phyloP scores from a whole-genome alignment of 305 asterid genomes.

The Fraxinus sp. region DNA sequence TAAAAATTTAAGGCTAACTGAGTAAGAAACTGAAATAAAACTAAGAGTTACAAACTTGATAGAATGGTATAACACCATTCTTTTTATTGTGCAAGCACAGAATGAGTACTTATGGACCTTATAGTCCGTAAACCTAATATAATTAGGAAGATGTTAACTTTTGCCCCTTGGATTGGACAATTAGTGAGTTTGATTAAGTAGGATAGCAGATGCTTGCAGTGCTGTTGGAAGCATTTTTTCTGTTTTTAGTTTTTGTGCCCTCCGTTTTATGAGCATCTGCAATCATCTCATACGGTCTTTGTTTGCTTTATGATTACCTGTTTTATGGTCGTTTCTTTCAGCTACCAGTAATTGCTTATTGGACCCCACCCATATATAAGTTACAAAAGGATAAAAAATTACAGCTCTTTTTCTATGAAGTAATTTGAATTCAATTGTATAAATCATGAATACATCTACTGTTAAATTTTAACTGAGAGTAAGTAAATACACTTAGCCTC shows the following conservation, averaged over 20 bases:
- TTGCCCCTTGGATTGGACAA: not conserved
- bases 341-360: not conserved
- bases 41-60: not conserved
- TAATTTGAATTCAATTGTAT: not conserved
- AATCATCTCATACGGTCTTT: not conserved
- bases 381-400: not conserved
- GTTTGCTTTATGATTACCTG: conserved; percentile 1
- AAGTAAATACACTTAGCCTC: not conserved
- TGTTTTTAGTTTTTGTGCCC: not conserved
- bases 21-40: not conserved
- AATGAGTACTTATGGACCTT: not conserved
- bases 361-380: not conserved
- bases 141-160: not conserved
- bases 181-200: conserved; percentile 16
- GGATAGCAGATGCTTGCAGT: not conserved
- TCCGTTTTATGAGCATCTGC: not conserved
- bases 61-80: not conserved
- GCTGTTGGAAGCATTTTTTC: not conserved
- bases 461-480: not conserved
- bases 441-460: not conserved
- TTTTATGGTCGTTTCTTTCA: not conserved
- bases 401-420: not conserved
- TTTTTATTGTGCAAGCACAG: not conserved
- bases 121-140: not conserved
- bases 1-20: not conserved